Conservation (phyloP, 2,329 filamentous ascomycete genomes). For the Alternaria burnsii region DNA sequence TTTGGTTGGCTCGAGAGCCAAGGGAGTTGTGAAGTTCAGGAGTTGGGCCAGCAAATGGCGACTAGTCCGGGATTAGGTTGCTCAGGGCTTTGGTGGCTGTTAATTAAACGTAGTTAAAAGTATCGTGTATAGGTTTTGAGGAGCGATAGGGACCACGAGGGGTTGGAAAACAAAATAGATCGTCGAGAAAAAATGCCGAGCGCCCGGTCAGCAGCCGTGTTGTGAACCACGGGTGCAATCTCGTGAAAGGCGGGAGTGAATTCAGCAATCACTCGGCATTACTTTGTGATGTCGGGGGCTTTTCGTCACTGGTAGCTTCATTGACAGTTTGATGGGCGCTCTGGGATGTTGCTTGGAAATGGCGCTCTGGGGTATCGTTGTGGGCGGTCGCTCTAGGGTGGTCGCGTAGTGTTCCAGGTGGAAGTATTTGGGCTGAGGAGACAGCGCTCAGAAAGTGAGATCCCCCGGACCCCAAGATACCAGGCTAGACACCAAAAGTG, state of each 20-base stretch:
- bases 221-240: conserved; percentile 7
- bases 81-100: conserved; percentile 10
- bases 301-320: conserved; percentile 2
- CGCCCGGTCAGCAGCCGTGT: conserved; percentile 6
- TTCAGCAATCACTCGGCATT: conserved; percentile 13
- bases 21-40: conserved; percentile 11
- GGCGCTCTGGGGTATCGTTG: conserved; percentile 9
- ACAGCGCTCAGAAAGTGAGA: conserved; percentile 3
- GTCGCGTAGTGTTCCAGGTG: conserved; percentile 4
- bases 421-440: conserved; percentile 5
- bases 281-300: conserved; percentile 9
- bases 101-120: neutral
- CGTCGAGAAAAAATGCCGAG: conserved; percentile 8
- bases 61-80: conserved; percentile 1
- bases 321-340: conserved; percentile 8
- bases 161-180: conserved; percentile 6
- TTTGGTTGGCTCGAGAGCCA: conserved; percentile 12
- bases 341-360: conserved; percentile 16
- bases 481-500: conserved; percentile 6
- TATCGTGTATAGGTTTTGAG: conserved; percentile 13
- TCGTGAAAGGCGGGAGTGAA: neutral
- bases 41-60: neutral
- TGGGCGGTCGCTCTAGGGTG: conserved; percentile 12
- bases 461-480: conserved; percentile 8
- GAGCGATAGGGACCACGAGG: conserved; percentile 7